These are phyloP conservation scores for Kitagawia praeruptora DNA, from an alignment of 129 eudicot genomes.

Conservation along the genomic window DNA sequence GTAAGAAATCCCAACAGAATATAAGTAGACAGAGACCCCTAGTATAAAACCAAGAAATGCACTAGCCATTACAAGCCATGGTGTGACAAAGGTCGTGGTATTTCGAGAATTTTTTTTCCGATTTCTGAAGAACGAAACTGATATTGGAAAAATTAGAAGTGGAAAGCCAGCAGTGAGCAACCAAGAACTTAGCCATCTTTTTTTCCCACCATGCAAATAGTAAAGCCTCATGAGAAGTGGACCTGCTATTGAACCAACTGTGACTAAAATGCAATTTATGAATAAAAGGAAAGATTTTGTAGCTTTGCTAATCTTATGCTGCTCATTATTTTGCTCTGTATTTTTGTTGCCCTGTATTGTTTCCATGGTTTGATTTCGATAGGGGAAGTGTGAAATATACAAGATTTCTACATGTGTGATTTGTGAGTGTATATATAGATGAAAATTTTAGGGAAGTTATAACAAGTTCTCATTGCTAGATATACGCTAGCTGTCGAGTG, in stretches of 20 bases:
- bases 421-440: not conserved
- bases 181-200: slow-evolving; percentile 16
- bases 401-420: no score
- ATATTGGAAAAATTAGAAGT: slow-evolving; percentile 1
- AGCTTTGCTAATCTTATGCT: not conserved
- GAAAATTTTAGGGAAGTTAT: not conserved
- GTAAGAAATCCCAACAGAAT: slow-evolving; percentile 12
- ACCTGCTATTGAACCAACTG: slow-evolving; percentile 12
- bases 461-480: not conserved
- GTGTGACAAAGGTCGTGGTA: not conserved
- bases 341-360: not conserved
- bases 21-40: not conserved
- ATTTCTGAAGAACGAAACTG: not conserved
- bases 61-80: not conserved
- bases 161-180: slow-evolving; percentile 17
- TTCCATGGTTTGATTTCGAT: not conserved
- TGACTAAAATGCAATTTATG: slow-evolving; percentile 4
- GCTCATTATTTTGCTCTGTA: not conserved
- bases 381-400: not conserved
- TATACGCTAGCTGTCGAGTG: not conserved
- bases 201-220: slow-evolving; percentile 13
- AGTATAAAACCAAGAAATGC: slow-evolving; percentile 2
- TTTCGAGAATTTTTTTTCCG: not conserved
- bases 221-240: slow-evolving; percentile 17
- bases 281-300: not conserved